Evolutionary conservation across 306 rosid species (phyloP).

Genomic region (Betula pendula): DNA sequence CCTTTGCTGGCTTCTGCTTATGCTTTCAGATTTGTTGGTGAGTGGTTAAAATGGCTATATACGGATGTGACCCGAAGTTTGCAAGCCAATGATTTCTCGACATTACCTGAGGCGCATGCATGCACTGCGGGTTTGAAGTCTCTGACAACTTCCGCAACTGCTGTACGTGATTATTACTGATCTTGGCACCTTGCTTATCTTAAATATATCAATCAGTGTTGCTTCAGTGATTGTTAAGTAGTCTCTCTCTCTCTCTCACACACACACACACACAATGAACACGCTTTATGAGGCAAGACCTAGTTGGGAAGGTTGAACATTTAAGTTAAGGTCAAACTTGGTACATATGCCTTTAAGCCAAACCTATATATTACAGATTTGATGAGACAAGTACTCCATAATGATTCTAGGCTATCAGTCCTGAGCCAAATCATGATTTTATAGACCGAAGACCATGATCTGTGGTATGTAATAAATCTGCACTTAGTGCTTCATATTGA

Average conservation of each 20-base stretch:
- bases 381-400: background rate
- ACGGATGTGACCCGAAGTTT: conserved; percentile 80
- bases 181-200: conserved; percentile 9
- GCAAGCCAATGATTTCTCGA: conserved; percentile 76
- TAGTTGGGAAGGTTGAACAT: background rate
- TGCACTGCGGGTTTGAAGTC: conserved; percentile 99
- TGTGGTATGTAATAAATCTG: background rate
- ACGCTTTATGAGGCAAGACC: background rate
- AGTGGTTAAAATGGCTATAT: conserved; percentile 91
- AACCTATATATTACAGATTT: background rate
- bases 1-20: conserved; percentile 98
- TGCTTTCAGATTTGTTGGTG: conserved; percentile 94
- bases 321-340: background rate
- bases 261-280: background rate
- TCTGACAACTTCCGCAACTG: conserved; percentile 84
- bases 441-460: background rate
- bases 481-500: background rate
- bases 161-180: conserved; percentile 56
- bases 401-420: background rate
- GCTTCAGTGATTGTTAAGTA: background rate
- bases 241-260: background rate
- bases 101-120: conserved; percentile 97
- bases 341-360: background rate
- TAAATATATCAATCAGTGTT: background rate
- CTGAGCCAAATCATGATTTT: background rate